Evolutionary conservation across 106 monocot genomes (phyloP).

Genomic region (Allium cepa): DNA sequence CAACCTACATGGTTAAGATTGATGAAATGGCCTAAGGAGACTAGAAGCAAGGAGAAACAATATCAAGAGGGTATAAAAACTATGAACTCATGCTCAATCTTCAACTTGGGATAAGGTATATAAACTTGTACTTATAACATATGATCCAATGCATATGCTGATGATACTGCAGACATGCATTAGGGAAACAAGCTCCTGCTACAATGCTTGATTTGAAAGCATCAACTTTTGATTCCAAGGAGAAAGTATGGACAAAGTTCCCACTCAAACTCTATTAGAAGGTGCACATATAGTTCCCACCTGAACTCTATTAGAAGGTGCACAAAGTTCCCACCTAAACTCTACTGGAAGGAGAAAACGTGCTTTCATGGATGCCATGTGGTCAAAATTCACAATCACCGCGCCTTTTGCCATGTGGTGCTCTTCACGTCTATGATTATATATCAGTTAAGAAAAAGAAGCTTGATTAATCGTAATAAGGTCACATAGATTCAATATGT

Average conservation of each 20-base stretch:
- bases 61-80: conserved; percentile 19
- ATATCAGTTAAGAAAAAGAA: too few relatives aligned
- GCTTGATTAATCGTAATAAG: too few relatives aligned
- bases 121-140: not conserved
- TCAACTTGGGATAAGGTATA: conserved; percentile 19
- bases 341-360: too few relatives aligned
- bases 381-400: too few relatives aligned
- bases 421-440: too few relatives aligned
- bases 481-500: too few relatives aligned
- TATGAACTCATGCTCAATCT: too few relatives aligned
- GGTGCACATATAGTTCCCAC: too few relatives aligned
- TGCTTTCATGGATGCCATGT: too few relatives aligned
- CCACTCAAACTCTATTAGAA: too few relatives aligned
- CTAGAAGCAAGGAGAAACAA: conserved; percentile 14
- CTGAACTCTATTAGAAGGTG: too few relatives aligned
- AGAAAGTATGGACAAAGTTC: conserved; percentile 91
- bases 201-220: conserved; percentile 56
- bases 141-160: not conserved
- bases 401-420: too few relatives aligned
- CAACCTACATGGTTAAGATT: conserved; percentile 1
- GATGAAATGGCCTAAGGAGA: conserved; percentile 4
- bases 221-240: conserved; percentile 78
- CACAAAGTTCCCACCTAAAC: conserved; percentile 84
- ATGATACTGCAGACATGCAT: conserved; percentile 45
- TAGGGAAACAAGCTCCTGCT: conserved; percentile 38